phyloP scores from a whole-genome alignment of 2,329 filamentous ascomycete species.

The Verticillium zaregamsianum region DNA sequence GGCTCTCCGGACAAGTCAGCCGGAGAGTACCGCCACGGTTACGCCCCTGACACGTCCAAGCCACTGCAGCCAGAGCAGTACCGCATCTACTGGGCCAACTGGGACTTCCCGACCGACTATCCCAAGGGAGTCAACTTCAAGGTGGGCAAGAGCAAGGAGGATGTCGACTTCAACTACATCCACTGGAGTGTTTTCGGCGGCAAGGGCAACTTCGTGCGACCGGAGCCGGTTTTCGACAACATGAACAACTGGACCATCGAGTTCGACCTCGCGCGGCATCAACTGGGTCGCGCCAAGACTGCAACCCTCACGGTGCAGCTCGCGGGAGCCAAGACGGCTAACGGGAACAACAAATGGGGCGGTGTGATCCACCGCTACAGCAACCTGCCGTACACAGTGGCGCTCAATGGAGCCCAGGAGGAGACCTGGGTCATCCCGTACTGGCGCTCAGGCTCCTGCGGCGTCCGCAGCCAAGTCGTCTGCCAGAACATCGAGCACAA shows the following conservation, averaged over 20 bases:
- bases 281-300: slow-evolving; percentile 41
- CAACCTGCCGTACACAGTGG: slow-evolving; percentile 44
- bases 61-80: slow-evolving; percentile 53
- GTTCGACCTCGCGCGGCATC: slow-evolving; percentile 39
- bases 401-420: slow-evolving; percentile 34
- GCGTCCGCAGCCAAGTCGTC: slow-evolving; percentile 53
- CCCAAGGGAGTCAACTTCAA: slow-evolving; percentile 53
- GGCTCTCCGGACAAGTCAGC: slow-evolving; percentile 57
- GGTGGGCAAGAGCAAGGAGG: slow-evolving; percentile 46
- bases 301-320: slow-evolving; percentile 61
- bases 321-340: slow-evolving; percentile 56
- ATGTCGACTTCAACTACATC: slow-evolving; percentile 56
- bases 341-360: slow-evolving; percentile 54
- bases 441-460: slow-evolving; percentile 44
- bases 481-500: slow-evolving; percentile 61
- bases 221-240: slow-evolving; percentile 36
- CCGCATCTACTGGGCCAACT: slow-evolving; percentile 56
- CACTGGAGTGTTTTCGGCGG: slow-evolving; percentile 63
- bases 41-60: slow-evolving; percentile 41
- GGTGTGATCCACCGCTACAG: slow-evolving; percentile 36
- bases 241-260: slow-evolving; percentile 58
- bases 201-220: slow-evolving; percentile 41
- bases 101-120: slow-evolving; percentile 57
- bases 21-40: slow-evolving; percentile 58
- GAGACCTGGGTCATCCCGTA: slow-evolving; percentile 55